Conservation (phyloP, 208 protist species). For the Zelonia costaricensis region DNA sequence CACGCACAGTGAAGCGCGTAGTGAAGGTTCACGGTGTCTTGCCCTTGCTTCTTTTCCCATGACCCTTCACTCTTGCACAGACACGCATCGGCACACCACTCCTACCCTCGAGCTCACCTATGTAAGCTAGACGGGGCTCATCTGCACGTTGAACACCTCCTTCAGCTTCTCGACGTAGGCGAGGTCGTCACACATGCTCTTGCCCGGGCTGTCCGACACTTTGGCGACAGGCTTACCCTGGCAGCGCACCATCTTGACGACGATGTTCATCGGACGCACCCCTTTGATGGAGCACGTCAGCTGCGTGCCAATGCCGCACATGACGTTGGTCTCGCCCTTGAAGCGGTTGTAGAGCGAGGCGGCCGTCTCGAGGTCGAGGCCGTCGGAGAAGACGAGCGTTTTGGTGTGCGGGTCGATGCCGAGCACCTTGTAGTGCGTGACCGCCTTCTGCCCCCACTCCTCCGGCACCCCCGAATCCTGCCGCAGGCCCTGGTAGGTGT, state of each 20-base stretch:
- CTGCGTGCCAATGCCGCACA: constrained; percentile 87
- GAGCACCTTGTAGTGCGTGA: constrained; percentile 75
- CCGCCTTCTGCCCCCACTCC: constrained; percentile 77
- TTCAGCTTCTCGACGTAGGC: constrained; percentile 63
- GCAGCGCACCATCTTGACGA: constrained; percentile 92
- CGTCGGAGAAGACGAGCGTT: constrained; percentile 88
- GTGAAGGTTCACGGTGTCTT: too few relatives aligned
- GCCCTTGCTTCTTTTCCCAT: too few relatives aligned
- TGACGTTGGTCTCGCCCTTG: constrained; percentile 56
- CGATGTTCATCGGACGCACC: constrained; percentile 79
- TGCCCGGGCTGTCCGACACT: constrained; percentile 86
- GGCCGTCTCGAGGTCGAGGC: constrained; percentile 77
- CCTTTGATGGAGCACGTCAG: constrained; percentile 83
- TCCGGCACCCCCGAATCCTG: constrained; percentile 83
- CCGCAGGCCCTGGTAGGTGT: constrained; percentile 68
- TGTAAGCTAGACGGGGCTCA: constrained; percentile 14
- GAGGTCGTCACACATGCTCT: constrained; percentile 66
- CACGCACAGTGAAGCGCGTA: too few relatives aligned
- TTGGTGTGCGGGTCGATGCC: constrained; percentile 77
- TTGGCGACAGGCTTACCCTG: constrained; percentile 87
- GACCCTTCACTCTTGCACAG: too few relatives aligned
- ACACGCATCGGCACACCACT: too few relatives aligned
- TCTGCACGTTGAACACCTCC: constrained; percentile 61
- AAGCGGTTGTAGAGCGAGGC: constrained; percentile 60
- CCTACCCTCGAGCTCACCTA: too few relatives aligned